phyloP scores from a whole-genome alignment of 169 alveolate genomes.

The Plasmodium gallinaceum region DNA sequence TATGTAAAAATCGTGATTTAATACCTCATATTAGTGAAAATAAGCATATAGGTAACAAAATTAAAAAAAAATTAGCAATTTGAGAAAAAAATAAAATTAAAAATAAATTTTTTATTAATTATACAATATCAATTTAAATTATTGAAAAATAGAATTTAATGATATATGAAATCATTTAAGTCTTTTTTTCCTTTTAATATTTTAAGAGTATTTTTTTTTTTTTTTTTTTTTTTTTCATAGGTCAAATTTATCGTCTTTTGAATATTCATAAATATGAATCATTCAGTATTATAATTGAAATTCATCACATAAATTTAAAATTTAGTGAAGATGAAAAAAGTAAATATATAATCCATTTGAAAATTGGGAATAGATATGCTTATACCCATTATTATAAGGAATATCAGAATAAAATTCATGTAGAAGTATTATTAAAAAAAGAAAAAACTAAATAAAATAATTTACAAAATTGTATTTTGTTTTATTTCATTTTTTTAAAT shows the following conservation, averaged over 20 bases:
- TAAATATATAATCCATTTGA: slow-evolving; percentile 53
- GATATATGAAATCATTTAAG: not conserved
- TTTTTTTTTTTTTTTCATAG: not conserved
- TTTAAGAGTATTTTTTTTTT: not conserved
- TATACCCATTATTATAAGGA: slow-evolving; percentile 63
- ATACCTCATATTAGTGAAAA: slow-evolving; percentile 72
- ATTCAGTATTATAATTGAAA: slow-evolving; percentile 44
- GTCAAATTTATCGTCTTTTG: slow-evolving; percentile 46
- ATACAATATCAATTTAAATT: not conserved
- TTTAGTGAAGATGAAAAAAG: slow-evolving; percentile 58
- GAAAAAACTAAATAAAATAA: not conserved
- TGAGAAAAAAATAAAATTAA: not conserved
- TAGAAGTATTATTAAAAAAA: slow-evolving; percentile 33
- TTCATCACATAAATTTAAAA: slow-evolving; percentile 65
- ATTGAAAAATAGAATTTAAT: not conserved
- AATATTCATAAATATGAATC: slow-evolving; percentile 69
- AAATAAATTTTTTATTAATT: slow-evolving; percentile 4
- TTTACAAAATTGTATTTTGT: too few species aligned
- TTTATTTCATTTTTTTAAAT: too few species aligned
- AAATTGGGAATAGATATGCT: slow-evolving; percentile 54
- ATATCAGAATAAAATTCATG: slow-evolving; percentile 44
- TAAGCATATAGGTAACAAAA: slow-evolving; percentile 45
- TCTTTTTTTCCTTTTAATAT: too few species aligned
- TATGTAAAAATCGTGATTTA: slow-evolving; percentile 53
- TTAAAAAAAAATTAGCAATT: not conserved